Evolutionary conservation across 768 basidiomycete genomes (phyloP).

Genomic region (Mycena polygramma): DNA sequence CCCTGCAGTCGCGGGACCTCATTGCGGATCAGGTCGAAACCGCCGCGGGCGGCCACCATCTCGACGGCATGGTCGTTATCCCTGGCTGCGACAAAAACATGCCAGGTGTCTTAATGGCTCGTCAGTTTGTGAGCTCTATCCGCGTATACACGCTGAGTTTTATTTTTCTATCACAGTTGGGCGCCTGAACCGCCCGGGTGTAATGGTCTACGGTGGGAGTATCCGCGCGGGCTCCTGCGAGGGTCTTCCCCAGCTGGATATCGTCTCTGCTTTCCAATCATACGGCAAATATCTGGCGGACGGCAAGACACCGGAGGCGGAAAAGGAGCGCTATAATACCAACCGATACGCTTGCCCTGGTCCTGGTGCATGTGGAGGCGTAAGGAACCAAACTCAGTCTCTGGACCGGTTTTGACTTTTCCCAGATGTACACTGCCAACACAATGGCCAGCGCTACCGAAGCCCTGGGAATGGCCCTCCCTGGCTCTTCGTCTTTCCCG

Average conservation of each 20-base stretch:
- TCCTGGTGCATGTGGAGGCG: conserved; percentile 97
- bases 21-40: conserved; percentile 98
- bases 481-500: conserved; percentile 97
- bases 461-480: conserved; percentile 95
- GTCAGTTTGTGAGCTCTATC: conserved; percentile 61
- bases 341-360: conserved; percentile 97
- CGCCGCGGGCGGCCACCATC: conserved; percentile 96
- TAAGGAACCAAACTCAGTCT: conserved; percentile 55
- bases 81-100: conserved; percentile 99
- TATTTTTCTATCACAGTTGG: conserved; percentile 69
- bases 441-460: conserved; percentile 98
- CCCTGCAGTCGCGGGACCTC: conserved; percentile 96
- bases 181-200: conserved; percentile 92
- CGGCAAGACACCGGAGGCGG: conserved; percentile 86
- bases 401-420: not conserved
- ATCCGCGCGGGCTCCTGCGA: conserved; percentile 95
- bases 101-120: conserved; percentile 99
- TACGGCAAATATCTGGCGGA: conserved; percentile 96
- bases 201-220: conserved; percentile 98
- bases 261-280: conserved; percentile 97
- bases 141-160: not conserved
- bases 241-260: conserved; percentile 89
- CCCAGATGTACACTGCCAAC: conserved; percentile 97
- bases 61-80: conserved; percentile 97
- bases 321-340: conserved; percentile 86